Evolutionary conservation across 2,329 filamentous ascomycete species (phyloP).

Genomic region (Fusarium pseudonygamai): DNA sequence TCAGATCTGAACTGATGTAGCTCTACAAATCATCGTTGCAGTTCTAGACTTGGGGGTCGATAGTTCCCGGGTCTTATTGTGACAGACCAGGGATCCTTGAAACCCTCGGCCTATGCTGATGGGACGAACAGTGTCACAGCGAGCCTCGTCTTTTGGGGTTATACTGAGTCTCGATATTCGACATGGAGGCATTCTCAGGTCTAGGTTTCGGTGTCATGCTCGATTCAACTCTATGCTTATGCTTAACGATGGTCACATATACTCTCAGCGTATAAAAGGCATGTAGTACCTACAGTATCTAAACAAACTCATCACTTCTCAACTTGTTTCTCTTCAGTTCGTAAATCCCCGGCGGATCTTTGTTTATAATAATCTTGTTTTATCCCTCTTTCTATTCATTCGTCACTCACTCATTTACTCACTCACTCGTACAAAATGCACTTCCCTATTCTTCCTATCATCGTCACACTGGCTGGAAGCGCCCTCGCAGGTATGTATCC

Average conservation of each 20-base stretch:
- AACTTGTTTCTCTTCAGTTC: slow-evolving; percentile 8
- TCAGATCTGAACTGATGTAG: not conserved
- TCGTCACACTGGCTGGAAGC: slow-evolving; percentile 30
- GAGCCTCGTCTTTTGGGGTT: slow-evolving; percentile 15
- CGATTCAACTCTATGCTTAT: slow-evolving; percentile 7
- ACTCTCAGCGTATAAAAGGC: slow-evolving; percentile 20
- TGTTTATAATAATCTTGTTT: not conserved
- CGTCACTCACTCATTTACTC: not conserved
- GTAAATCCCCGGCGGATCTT: slow-evolving; percentile 11
- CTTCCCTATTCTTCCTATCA: slow-evolving; percentile 10
- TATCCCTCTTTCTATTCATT: not conserved
- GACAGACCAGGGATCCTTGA: slow-evolving; percentile 27
- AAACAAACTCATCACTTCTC: not conserved
- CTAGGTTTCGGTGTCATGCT: slow-evolving; percentile 1
- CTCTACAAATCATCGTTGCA: not conserved
- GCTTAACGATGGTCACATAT: slow-evolving; percentile 14
- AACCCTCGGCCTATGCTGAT: slow-evolving; percentile 21
- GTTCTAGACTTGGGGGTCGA: not conserved
- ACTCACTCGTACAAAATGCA: slow-evolving; percentile 28
- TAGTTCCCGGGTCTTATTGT: slow-evolving; percentile 1
- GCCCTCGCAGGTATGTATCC: slow-evolving; percentile 32
- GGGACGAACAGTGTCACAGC: slow-evolving; percentile 32
- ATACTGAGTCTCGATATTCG: not conserved
- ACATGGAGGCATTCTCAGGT: not conserved
- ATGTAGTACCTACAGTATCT: not conserved